Evolutionary conservation across 495 filamentous ascomycete species (phyloP).

Genomic region (Aspergillus sparsus): DNA sequence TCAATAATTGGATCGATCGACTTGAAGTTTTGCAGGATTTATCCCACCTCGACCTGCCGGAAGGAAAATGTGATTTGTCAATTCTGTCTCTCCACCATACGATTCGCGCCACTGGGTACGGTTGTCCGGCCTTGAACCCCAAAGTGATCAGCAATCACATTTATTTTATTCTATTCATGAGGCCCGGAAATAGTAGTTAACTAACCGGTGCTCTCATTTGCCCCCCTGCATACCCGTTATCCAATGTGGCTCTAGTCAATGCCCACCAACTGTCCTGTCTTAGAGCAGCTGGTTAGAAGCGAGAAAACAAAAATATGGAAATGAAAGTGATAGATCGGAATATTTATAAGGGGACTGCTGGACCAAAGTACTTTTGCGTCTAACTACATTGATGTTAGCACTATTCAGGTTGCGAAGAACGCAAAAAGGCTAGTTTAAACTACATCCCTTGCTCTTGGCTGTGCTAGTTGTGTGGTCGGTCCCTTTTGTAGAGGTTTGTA

Average conservation of each 20-base stretch:
- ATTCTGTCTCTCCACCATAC: constrained; percentile 5
- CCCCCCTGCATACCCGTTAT: constrained; percentile 30
- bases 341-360: not conserved
- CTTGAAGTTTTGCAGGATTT: not conserved
- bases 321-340: constrained; percentile 23
- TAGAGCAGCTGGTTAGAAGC: not conserved
- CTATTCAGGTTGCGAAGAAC: not conserved
- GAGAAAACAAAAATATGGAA: not conserved
- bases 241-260: constrained; percentile 22
- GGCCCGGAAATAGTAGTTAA: constrained; percentile 9
- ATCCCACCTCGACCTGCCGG: constrained; percentile 2
- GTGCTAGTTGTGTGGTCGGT: not conserved
- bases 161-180: not conserved
- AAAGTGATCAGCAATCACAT: not conserved
- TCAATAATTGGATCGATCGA: constrained; percentile 6
- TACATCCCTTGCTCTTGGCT: constrained; percentile 1
- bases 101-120: not conserved
- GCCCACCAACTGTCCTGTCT: constrained; percentile 2
- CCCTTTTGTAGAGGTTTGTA: not conserved
- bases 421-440: not conserved
- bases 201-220: constrained; percentile 17
- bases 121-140: not conserved
- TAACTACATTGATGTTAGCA: not conserved
- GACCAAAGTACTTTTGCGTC: not conserved
- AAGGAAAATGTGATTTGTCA: constrained; percentile 10